Percentiles rank a stretch among this genome's conserved stretches.
Evolutionary conservation across 352 stramenopile genomes (phyloP).

Genomic region (Pythium insidiosum): DNA sequence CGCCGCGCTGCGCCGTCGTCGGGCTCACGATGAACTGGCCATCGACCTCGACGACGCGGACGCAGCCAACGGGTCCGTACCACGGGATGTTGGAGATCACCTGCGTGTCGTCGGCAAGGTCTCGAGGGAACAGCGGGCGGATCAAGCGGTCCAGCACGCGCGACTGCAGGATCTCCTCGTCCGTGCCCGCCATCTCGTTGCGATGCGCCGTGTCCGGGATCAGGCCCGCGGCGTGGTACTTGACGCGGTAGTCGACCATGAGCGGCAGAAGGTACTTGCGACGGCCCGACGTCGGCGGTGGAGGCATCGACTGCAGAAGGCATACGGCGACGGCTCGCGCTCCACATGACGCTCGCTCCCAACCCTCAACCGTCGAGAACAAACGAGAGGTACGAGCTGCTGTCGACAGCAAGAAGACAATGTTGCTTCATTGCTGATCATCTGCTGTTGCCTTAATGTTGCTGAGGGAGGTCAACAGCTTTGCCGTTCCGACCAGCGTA

Average conservation of each 20-base stretch:
- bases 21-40: slow-evolving; percentile 92
- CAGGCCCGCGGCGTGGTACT: slow-evolving; percentile 74
- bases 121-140: slow-evolving; percentile 90
- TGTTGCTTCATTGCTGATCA: no score
- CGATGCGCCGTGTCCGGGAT: slow-evolving; percentile 86
- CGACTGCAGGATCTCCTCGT: slow-evolving; percentile 95
- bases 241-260: slow-evolving; percentile 92
- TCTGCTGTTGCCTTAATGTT: no score
- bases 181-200: slow-evolving; percentile 85
- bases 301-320: no score
- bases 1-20: slow-evolving; percentile 56
- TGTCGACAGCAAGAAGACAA: no score
- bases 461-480: no score
- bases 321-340: no score
- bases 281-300: no score
- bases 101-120: slow-evolving; percentile 95
- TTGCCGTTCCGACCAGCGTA: background rate
- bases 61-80: slow-evolving; percentile 82
- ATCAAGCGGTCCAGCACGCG: slow-evolving; percentile 95
- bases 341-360: no score
- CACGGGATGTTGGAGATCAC: slow-evolving; percentile 89
- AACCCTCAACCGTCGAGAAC: no score
- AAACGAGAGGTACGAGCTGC: no score
- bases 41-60: slow-evolving; percentile 79
- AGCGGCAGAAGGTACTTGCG: slow-evolving; percentile 84